phyloP scores from a whole-genome alignment of 345 rosid species.

The Anastatica hierochuntica region DNA sequence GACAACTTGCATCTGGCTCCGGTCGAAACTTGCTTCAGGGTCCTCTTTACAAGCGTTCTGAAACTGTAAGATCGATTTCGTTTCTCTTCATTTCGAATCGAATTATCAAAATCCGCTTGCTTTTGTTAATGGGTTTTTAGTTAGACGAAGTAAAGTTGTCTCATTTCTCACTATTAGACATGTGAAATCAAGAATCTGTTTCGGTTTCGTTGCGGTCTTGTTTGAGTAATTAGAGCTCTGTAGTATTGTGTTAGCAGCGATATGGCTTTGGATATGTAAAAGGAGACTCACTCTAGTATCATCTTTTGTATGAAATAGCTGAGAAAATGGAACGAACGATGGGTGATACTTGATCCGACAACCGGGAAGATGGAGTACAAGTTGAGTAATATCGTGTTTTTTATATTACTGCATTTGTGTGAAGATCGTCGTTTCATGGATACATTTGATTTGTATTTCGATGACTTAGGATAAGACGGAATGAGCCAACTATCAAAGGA shows the following conservation, averaged over 20 bases:
- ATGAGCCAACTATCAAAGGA: slow-evolving; percentile 81
- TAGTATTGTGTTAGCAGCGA: no score
- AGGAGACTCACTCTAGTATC: no score
- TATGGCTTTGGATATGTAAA: no score
- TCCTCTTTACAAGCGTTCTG: slow-evolving; percentile 97
- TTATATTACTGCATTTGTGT: background rate
- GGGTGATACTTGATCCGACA: slow-evolving; percentile 95
- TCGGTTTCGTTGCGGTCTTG: no score
- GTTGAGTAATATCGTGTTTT: slow-evolving; percentile 31
- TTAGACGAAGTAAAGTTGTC: background rate
- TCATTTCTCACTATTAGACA: background rate
- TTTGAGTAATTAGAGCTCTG: background rate
- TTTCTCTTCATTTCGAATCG: no score
- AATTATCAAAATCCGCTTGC: background rate
- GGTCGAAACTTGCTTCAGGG: slow-evolving; percentile 86
- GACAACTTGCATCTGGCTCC: slow-evolving; percentile 91
- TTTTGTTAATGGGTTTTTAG: background rate
- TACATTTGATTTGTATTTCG: background rate
- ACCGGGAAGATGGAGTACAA: slow-evolving; percentile 95
- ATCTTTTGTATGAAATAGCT: slow-evolving; percentile 39
- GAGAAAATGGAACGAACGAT: slow-evolving; percentile 96
- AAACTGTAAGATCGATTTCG: slow-evolving; percentile 54
- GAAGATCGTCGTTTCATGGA: background rate
- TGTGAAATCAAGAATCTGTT: background rate
- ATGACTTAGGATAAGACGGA: slow-evolving; percentile 67